Evolutionary conservation across 2,329 filamentous ascomycete genomes (phyloP), one percentile per base, ranked within the genome.

Genomic region (Immersiporthe knoxdaviesiana): DNA sequence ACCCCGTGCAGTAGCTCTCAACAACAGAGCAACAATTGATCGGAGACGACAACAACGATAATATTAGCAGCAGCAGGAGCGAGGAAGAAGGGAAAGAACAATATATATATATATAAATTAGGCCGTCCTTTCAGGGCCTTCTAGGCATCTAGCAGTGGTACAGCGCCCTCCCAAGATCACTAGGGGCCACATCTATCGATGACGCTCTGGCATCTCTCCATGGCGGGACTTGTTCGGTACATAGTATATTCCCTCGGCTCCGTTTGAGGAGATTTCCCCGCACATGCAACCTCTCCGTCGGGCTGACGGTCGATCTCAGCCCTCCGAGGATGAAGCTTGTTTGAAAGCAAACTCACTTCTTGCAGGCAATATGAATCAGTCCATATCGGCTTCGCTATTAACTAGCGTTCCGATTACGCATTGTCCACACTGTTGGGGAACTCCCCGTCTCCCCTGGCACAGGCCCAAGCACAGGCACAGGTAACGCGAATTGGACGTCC

Each of bases 211-310:
- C 32, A n/a, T n/a, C 7, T 39, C 54, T 37, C 56, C 56, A 37
- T n/a, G 18, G 14, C 32, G 56, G 32, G 1, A 21, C 56, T 37
- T 24, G 37, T 4, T 37, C 56, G 30, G 56, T 10, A 59, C 21
- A 32, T 59, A 18, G 56, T 10, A 59, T 32, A 32, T 59, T 35
- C 14, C 50, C 50, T 24, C 50, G 24, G 50, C 24, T 54, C 52
- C 52, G 52, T 30, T n/a, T 14, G 18, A 59, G 56, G 32, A 59
- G 56, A 11, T 7, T n/a, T n/a, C 65, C 63, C 66, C 54, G 66
- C 66, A 68, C 66, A 65, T 27, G 32, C 3, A 70, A 66, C 66
- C 61, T 39, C 47, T 58, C 66, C 61, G 65, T 68, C 56, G 56
- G 61, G 56, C 60, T 63, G 52, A 65, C 68, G 65, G 68, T 63